Evolutionary conservation across 1,284 basidiomycete genomes (phyloP), one percentile per base, ranked within the genome.

Genomic region (Papiliotrema fonsecae): DNA sequence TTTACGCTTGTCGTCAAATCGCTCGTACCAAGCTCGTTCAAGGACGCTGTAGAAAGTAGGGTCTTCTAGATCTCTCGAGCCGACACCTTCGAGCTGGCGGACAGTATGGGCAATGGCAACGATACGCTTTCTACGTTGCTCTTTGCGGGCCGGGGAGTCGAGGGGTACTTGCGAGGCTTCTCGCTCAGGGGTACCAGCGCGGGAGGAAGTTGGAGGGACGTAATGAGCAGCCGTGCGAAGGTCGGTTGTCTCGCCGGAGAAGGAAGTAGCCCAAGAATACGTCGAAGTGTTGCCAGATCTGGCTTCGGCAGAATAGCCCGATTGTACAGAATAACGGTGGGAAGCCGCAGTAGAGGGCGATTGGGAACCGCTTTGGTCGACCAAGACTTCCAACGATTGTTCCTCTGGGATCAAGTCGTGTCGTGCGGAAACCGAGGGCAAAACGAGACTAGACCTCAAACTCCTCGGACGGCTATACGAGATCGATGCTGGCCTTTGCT

Each of bases 261-360:
- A 66, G 2, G 50, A 54, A 5, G 57, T 58, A 4, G 64, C 64
- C 64, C 64, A 66, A 2, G 62, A 64, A 47, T 66, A 66, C 6
- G 64, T 64, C 13, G 60, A 60, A 35, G 54, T 51, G 24, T 51
- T 22, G 2, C 42, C 31, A 6, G 56, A 57, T 16, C 46, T 26
- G 18, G 51, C 51, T 6, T 19, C 32, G 16, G 6, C 34, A 4
- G 34, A 37, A 11, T 5, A 18, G 25, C 11, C 6, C n/a, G 7
- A 14, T 13, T 43, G 22, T 9, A 19, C 19, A 38, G 13, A 38
- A 9, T 38, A 10, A 16, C 16, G 10, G 30, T 10, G 30, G 9
- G 30, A 31, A 16, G 30, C 9, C 16, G 30, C 30, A 31, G 30
- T 10, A 9, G 30, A 10, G n/a, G 45, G 45, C 6, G 41, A 32